These are phyloP conservation scores for Atkinsonella hypoxylon DNA, from an alignment of 2,329 filamentous ascomycete genomes.

Conservation along the genomic window DNA sequence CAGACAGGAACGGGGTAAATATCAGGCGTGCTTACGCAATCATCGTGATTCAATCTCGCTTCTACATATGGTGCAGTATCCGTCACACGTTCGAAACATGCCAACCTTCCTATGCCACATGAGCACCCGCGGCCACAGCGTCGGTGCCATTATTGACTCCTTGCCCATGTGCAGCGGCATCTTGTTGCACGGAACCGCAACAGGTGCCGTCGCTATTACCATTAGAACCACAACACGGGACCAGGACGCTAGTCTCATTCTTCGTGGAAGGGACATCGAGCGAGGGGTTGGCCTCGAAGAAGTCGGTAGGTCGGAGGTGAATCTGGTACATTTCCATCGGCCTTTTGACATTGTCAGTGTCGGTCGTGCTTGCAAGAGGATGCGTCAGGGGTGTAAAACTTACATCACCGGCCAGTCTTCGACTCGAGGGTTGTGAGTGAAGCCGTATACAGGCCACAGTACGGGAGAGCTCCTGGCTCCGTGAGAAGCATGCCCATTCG, in stretches of 20 bases:
- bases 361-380: not conserved
- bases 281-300: slow-evolving; percentile 34
- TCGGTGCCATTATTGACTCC: slow-evolving; percentile 10
- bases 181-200: slow-evolving; percentile 16
- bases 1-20: too few relatives aligned
- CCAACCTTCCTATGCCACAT: slow-evolving; percentile 3
- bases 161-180: slow-evolving; percentile 22
- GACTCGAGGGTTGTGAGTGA: slow-evolving; percentile 35
- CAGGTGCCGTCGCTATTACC: slow-evolving; percentile 3
- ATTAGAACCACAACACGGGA: slow-evolving; percentile 20
- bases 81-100: not conserved
- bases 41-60: not conserved
- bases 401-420: slow-evolving; percentile 41
- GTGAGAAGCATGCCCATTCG: not conserved
- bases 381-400: slow-evolving; percentile 13
- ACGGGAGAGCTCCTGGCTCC: slow-evolving; percentile 21
- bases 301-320: slow-evolving; percentile 29
- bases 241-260: slow-evolving; percentile 29
- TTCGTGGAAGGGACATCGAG: slow-evolving; percentile 28
- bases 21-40: not conserved
- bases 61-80: not conserved
- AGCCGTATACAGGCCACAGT: slow-evolving; percentile 36
- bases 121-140: slow-evolving; percentile 11
- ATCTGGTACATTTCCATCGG: slow-evolving; percentile 36
- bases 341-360: slow-evolving; percentile 17